phyloP scores from a whole-genome alignment of 306 rosid genomes.

The Albizia julibrissin region DNA sequence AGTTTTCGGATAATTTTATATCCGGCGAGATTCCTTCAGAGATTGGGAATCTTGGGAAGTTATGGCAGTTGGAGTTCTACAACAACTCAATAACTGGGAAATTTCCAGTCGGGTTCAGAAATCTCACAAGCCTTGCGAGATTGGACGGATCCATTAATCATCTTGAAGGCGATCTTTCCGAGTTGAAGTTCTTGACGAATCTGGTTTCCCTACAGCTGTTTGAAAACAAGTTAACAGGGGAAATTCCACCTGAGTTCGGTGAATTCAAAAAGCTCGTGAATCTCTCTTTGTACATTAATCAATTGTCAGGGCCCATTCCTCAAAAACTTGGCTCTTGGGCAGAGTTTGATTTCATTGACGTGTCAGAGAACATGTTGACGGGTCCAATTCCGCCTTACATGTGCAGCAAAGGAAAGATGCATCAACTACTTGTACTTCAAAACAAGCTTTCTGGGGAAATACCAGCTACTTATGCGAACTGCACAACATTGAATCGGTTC shows the following conservation, averaged over 20 bases:
- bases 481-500: slow-evolving; percentile 53
- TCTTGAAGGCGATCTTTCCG: slow-evolving; percentile 70
- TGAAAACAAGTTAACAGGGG: slow-evolving; percentile 57
- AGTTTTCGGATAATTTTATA: slow-evolving; percentile 55
- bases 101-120: slow-evolving; percentile 61
- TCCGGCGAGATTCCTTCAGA: slow-evolving; percentile 70
- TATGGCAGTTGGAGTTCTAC: slow-evolving; percentile 76
- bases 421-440: slow-evolving; percentile 52
- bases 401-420: slow-evolving; percentile 77
- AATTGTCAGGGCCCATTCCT: slow-evolving; percentile 70
- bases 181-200: slow-evolving; percentile 46
- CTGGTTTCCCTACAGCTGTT: slow-evolving; percentile 60
- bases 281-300: slow-evolving; percentile 68
- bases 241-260: slow-evolving; percentile 70
- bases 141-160: slow-evolving; percentile 67
- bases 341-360: slow-evolving; percentile 60
- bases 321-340: slow-evolving; percentile 80
- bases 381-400: slow-evolving; percentile 84
- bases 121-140: slow-evolving; percentile 46
- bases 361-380: slow-evolving; percentile 66
- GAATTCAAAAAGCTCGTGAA: slow-evolving; percentile 57
- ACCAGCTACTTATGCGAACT: slow-evolving; percentile 61
- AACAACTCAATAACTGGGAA: slow-evolving; percentile 56
- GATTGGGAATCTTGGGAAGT: slow-evolving; percentile 63
- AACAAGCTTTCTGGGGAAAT: slow-evolving; percentile 81